These are phyloP conservation scores for Pseudognaphalium luteoalbum DNA, from an alignment of 129 eudicot genomes.

Conservation along the genomic window DNA sequence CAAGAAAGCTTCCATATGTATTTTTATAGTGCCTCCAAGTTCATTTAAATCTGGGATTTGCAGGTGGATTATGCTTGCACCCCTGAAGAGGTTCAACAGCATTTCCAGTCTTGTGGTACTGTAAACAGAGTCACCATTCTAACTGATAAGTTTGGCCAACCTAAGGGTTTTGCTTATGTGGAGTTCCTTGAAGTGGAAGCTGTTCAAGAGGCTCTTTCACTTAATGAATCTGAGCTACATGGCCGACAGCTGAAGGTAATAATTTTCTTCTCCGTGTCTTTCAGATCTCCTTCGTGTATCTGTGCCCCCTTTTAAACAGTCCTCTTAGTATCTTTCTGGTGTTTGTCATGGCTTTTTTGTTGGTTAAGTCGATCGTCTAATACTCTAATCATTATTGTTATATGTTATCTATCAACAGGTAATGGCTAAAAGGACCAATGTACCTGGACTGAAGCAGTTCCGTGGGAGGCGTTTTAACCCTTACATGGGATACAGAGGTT, in stretches of 20 bases:
- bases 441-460: conserved; percentile 93
- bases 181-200: conserved; percentile 91
- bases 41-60: not conserved
- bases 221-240: conserved; percentile 95
- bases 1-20: not conserved
- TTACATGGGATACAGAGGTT: conserved; percentile 54
- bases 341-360: no score
- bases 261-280: not conserved
- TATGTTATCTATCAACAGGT: conserved; percentile 47
- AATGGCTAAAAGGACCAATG: conserved; percentile 83
- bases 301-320: not conserved
- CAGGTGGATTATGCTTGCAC: conserved; percentile 99
- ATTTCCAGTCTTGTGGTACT: conserved; percentile 91
- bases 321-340: not conserved
- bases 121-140: conserved; percentile 92
- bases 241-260: conserved; percentile 94
- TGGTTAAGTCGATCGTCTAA: not conserved
- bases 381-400: not conserved
- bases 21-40: not conserved
- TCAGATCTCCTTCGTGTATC: not conserved
- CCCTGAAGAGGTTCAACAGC: conserved; percentile 99
- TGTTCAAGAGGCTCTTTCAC: conserved; percentile 81
- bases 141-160: conserved; percentile 96
- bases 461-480: conserved; percentile 79
- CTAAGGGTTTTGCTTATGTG: conserved; percentile 97